phyloP scores from a whole-genome alignment of 1,139 yeast species.

The Yamadazyma sp. region DNA sequence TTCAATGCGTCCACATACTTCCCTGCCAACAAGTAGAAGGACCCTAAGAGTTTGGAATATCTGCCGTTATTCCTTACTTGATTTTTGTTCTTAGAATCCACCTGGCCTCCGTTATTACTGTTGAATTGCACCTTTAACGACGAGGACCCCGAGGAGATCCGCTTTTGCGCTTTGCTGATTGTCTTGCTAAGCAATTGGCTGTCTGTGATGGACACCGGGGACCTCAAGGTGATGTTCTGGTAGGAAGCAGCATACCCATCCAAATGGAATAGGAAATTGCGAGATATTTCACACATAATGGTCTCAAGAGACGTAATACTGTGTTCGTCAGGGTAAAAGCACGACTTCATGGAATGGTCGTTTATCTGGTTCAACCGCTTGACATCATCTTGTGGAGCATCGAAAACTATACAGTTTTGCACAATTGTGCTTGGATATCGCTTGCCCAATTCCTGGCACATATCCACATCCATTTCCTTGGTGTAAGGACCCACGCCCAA shows the following conservation, averaged over 20 bases:
- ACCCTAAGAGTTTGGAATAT: slow-evolving; percentile 72
- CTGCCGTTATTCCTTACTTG: slow-evolving; percentile 58
- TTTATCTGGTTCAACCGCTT: slow-evolving; percentile 17
- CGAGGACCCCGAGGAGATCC: slow-evolving; percentile 39
- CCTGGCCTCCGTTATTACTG: slow-evolving; percentile 8
- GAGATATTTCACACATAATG: slow-evolving; percentile 69
- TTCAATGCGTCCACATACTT: slow-evolving; percentile 68
- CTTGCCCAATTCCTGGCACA: slow-evolving; percentile 18
- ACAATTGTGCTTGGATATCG: slow-evolving; percentile 60
- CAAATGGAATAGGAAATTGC: slow-evolving; percentile 61
- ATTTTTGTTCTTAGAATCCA: slow-evolving; percentile 17
- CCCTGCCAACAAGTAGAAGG: slow-evolving; percentile 78
- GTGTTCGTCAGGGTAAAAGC: slow-evolving; percentile 26
- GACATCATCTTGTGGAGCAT: slow-evolving; percentile 37
- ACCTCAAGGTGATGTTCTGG: slow-evolving; percentile 67
- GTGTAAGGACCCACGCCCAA: slow-evolving; percentile 59
- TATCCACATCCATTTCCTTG: slow-evolving; percentile 11
- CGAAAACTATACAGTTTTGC: slow-evolving; percentile 63
- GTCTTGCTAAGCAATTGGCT: slow-evolving; percentile 50
- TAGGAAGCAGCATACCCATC: slow-evolving; percentile 70
- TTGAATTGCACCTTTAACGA: slow-evolving; percentile 37
- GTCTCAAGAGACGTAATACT: slow-evolving; percentile 58
- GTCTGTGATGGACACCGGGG: slow-evolving; percentile 67
- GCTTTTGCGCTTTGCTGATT: slow-evolving; percentile 51
- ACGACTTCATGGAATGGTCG: slow-evolving; percentile 22